Conservation (phyloP, 805 yeast genomes). For the Candida takata region DNA sequence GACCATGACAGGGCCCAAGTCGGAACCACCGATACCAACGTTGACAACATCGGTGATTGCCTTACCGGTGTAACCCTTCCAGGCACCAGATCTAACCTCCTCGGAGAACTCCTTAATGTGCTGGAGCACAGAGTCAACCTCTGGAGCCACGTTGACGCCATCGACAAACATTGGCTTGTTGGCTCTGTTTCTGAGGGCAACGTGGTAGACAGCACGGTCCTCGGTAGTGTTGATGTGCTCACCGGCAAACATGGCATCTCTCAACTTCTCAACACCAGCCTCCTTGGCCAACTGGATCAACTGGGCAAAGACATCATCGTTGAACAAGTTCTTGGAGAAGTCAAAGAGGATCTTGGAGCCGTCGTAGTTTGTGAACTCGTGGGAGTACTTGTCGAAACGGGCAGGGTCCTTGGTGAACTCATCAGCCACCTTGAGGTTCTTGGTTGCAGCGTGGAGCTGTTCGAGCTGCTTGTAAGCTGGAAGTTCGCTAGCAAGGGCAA, state of each 20-base stretch:
- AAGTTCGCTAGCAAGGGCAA: conserved; percentile 41
- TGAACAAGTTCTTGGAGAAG: conserved; percentile 88
- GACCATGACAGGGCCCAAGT: conserved; percentile 98
- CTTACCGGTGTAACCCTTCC: conserved; percentile 98
- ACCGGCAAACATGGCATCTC: conserved; percentile 91
- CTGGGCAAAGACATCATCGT: conserved; percentile 67
- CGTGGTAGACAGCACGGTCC: conserved; percentile 94
- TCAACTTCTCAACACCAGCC: conserved; percentile 77
- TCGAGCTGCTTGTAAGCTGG: conserved; percentile 83
- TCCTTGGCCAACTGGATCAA: conserved; percentile 81
- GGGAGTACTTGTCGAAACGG: conserved; percentile 71
- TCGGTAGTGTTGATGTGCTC: conserved; percentile 93
- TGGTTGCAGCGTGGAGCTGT: conserved; percentile 63
- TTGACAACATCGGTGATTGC: conserved; percentile 89
- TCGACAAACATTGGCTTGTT: conserved; percentile 81
- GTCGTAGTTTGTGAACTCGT: conserved; percentile 77
- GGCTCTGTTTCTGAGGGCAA: conserved; percentile 91
- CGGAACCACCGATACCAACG: conserved; percentile 99
- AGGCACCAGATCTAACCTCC: conserved; percentile 81
- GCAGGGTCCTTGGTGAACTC: conserved; percentile 69
- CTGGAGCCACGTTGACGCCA: conserved; percentile 83
- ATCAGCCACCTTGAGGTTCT: conserved; percentile 57
- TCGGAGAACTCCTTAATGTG: conserved; percentile 97
- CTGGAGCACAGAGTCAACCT: conserved; percentile 82
- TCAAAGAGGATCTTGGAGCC: conserved; percentile 88